Percentiles rank a stretch among this genome's conserved stretches.
These are phyloP conservation scores for Arthroderma sp. DNA, from an alignment of 2,329 filamentous ascomycete genomes.

Conservation along the genomic window DNA sequence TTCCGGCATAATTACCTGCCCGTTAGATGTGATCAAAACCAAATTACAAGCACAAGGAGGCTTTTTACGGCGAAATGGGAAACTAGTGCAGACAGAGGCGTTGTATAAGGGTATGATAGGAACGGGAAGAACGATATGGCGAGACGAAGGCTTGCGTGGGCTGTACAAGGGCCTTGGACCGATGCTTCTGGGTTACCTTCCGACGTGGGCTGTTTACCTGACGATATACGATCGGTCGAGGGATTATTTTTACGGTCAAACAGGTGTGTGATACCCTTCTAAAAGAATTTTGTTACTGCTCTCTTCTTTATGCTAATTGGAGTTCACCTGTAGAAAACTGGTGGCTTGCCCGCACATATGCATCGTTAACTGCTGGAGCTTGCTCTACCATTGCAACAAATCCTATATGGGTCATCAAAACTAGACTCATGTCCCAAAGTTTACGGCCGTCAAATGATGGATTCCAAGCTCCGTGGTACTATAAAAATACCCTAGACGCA, in stretches of 20 bases:
- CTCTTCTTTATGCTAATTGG: background rate
- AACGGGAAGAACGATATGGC: conserved; percentile 74
- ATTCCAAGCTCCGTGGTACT: conserved; percentile 60
- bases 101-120: conserved; percentile 80
- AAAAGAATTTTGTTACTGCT: background rate
- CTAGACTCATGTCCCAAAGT: conserved; percentile 87
- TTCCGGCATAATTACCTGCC: conserved; percentile 88
- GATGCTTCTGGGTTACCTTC: conserved; percentile 88
- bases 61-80: conserved; percentile 43
- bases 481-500: conserved; percentile 77
- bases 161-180: conserved; percentile 89
- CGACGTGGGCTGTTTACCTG: conserved; percentile 97
- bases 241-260: conserved; percentile 54
- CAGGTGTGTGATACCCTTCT: conserved; percentile 39
- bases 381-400: conserved; percentile 93
- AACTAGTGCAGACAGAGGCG: conserved; percentile 34
- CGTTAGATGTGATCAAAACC: conserved; percentile 97
- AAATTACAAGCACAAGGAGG: conserved; percentile 93
- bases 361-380: conserved; percentile 78
- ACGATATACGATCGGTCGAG: conserved; percentile 84
- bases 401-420: conserved; percentile 99
- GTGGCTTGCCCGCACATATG: conserved; percentile 71
- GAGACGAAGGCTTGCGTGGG: conserved; percentile 74
- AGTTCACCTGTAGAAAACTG: conserved; percentile 49
- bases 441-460: conserved; percentile 29